Conservation (phyloP, 805 yeast genomes). For the Naumovozyma dairenensis region DNA sequence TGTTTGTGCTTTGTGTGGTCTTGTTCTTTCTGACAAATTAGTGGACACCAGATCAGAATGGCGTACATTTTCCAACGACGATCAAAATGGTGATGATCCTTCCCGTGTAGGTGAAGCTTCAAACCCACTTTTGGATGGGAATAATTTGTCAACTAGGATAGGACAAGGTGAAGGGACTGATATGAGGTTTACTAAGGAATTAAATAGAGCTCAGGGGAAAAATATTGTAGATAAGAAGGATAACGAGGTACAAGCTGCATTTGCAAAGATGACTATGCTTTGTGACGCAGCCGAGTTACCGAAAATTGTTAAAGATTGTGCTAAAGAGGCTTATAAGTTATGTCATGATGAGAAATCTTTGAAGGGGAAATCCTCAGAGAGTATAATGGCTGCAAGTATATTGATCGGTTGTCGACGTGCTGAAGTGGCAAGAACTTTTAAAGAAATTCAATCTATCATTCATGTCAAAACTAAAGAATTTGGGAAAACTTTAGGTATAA, state of each 20-base stretch:
- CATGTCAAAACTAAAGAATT: constrained; percentile 90
- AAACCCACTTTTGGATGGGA: constrained; percentile 83
- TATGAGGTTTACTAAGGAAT: constrained; percentile 75
- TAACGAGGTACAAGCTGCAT: constrained; percentile 79
- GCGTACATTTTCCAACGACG: constrained; percentile 97
- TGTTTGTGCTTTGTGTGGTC: constrained; percentile 95
- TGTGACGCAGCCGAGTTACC: constrained; percentile 96
- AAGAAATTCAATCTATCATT: constrained; percentile 91
- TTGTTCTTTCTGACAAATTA: constrained; percentile 81
- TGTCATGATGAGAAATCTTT: constrained; percentile 80
- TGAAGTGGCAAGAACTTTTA: constrained; percentile 85
- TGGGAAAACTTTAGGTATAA: constrained; percentile 80
- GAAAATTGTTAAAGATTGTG: constrained; percentile 92
- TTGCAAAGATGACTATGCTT: constrained; percentile 84
- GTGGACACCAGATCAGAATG: constrained; percentile 96
- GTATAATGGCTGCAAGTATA: constrained; percentile 94
- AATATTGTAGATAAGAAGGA: constrained; percentile 81
- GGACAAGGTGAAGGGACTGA: constrained; percentile 84
- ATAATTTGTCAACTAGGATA: constrained; percentile 85
- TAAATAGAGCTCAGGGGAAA: constrained; percentile 81
- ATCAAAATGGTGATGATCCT: constrained; percentile 96
- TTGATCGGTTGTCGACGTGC: constrained; percentile 92
- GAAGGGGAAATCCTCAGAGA: constrained; percentile 85
- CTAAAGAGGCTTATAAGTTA: constrained; percentile 88
- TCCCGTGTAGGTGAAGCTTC: constrained; percentile 98